Evolutionary conservation across 805 yeast species (phyloP).

Genomic region (Scheffersomyces amazonensis): DNA sequence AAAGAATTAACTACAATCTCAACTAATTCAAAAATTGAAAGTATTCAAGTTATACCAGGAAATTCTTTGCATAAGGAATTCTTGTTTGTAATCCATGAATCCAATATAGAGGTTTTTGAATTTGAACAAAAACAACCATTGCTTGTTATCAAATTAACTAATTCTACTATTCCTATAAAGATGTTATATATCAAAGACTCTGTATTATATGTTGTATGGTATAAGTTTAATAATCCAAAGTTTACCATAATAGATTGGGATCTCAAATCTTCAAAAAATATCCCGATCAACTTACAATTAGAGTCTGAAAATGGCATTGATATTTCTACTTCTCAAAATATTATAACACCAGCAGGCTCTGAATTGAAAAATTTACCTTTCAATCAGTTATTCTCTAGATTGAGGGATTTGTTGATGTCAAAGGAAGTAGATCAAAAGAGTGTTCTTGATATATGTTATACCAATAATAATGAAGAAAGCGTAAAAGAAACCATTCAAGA

Average conservation of each 20-base stretch:
- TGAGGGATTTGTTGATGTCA: conserved; percentile 11
- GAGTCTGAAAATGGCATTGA: conserved; percentile 7
- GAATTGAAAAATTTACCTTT: conserved; percentile 19
- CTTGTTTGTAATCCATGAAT: too few relatives aligned
- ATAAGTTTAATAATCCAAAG: conserved; percentile 26
- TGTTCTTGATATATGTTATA: conserved; percentile 22
- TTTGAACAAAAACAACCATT: too few relatives aligned
- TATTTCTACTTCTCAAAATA: neutral
- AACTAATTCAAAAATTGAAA: too few relatives aligned
- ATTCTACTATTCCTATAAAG: neutral
- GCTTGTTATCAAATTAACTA: too few relatives aligned
- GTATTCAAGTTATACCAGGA: too few relatives aligned
- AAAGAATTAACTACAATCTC: too few relatives aligned
- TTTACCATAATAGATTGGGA: conserved; percentile 15
- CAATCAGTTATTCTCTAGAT: conserved; percentile 16
- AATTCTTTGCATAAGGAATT: too few relatives aligned
- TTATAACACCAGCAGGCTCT: conserved; percentile 6
- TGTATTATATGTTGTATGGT: conserved; percentile 38
- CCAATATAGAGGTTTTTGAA: too few relatives aligned
- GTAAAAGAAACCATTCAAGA: conserved; percentile 34
- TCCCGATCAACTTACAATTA: conserved; percentile 9
- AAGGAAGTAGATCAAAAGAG: conserved; percentile 7
- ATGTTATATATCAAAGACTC: neutral
- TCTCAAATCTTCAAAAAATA: conserved; percentile 9
- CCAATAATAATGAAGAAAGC: conserved; percentile 25